Percentiles rank a stretch among this genome's conserved stretches.
phyloP scores from a whole-genome alignment of 2,329 filamentous ascomycete species.

The Exophiala aquamarina region DNA sequence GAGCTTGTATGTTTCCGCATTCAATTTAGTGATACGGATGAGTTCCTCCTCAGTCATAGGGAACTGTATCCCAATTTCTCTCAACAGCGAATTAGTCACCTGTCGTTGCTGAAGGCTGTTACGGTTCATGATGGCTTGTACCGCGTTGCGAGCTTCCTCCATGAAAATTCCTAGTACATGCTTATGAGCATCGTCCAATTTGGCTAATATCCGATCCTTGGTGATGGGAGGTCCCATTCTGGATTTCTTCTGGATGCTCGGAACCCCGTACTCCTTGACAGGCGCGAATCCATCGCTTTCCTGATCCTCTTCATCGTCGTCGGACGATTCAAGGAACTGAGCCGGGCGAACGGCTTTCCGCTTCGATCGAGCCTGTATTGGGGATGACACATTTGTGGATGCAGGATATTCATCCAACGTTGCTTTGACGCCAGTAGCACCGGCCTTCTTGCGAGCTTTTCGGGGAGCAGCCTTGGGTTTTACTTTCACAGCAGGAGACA shows the following conservation, averaged over 20 bases:
- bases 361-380: slow-evolving; percentile 50
- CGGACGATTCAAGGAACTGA: slow-evolving; percentile 20
- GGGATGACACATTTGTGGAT: slow-evolving; percentile 69
- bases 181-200: slow-evolving; percentile 44
- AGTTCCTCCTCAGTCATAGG: slow-evolving; percentile 44
- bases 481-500: slow-evolving; percentile 44
- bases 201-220: slow-evolving; percentile 41
- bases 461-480: slow-evolving; percentile 32
- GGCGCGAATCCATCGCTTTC: slow-evolving; percentile 46
- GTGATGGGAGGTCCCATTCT: slow-evolving; percentile 48
- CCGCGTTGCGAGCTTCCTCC: slow-evolving; percentile 42
- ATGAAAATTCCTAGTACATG: slow-evolving; percentile 51
- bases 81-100: slow-evolving; percentile 46
- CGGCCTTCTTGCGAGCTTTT: slow-evolving; percentile 26
- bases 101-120: slow-evolving; percentile 46
- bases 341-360: slow-evolving; percentile 34
- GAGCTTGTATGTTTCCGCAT: slow-evolving; percentile 44
- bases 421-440: slow-evolving; percentile 34
- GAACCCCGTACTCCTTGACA: slow-evolving; percentile 37
- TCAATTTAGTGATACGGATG: slow-evolving; percentile 39
- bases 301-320: slow-evolving; percentile 34
- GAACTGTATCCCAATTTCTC: slow-evolving; percentile 50
- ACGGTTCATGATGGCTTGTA: slow-evolving; percentile 43
- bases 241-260: slow-evolving; percentile 28
- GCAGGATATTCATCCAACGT: slow-evolving; percentile 46